These are phyloP conservation scores for Rhodomyrtus psidioides DNA, from an alignment of 441 rosid species.

Conservation along the genomic window DNA sequence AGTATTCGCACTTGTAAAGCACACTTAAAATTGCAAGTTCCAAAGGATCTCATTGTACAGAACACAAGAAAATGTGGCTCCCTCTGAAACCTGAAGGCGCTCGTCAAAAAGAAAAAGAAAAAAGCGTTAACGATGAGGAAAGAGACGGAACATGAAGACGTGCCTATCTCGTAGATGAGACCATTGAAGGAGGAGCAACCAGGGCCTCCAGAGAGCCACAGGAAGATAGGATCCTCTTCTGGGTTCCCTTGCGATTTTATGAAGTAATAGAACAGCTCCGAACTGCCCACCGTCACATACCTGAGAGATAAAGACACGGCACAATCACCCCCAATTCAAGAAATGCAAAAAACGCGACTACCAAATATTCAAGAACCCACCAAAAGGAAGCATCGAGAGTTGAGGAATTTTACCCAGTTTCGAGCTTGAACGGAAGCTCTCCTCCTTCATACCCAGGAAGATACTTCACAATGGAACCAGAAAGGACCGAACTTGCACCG, in stretches of 20 bases:
- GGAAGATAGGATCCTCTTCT: constrained; percentile 12
- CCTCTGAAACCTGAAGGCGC: not conserved
- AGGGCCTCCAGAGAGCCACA: constrained; percentile 23
- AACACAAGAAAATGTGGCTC: no score
- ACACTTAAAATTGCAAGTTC: not conserved
- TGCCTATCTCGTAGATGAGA: constrained; percentile 34
- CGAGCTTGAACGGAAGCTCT: constrained; percentile 34
- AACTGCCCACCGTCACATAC: constrained; percentile 21
- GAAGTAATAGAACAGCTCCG: constrained; percentile 23
- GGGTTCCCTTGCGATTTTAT: constrained; percentile 18
- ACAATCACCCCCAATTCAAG: not conserved
- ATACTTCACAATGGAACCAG: constrained; percentile 12
- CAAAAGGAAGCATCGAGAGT: not conserved
- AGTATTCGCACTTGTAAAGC: not conserved
- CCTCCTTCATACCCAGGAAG: constrained; percentile 44
- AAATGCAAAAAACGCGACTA: not conserved
- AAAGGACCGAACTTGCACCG: not conserved
- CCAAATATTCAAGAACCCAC: not conserved
- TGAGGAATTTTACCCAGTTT: constrained; percentile 30
- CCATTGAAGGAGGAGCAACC: constrained; percentile 19
- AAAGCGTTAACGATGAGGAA: not conserved
- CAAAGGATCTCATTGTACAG: not conserved
- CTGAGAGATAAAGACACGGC: not conserved
- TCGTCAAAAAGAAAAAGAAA: not conserved
- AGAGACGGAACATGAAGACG: not conserved